Conservation (phyloP, 495 filamentous ascomycete genomes). For the Oleoguttula mirabilis region DNA sequence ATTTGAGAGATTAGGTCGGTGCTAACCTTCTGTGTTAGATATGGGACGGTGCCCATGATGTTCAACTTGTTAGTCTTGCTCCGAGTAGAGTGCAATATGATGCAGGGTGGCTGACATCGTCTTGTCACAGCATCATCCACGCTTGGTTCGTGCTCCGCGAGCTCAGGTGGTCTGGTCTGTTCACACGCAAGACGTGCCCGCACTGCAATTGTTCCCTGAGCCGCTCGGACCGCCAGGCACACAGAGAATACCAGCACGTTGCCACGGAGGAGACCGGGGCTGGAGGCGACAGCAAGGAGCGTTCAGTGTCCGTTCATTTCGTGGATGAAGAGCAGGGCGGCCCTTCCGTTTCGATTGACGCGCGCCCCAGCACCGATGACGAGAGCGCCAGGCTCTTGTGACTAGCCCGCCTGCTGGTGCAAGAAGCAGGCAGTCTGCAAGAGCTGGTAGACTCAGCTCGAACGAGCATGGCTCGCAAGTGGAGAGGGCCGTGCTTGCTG, state of each 20-base stretch:
- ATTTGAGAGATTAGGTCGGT: no score
- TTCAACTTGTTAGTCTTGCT: conserved; percentile 7
- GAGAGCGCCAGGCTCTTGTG: conserved; percentile 13
- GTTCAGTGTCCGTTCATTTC: not conserved
- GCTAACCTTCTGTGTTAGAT: no score
- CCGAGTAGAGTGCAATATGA: not conserved
- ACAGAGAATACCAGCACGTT: not conserved
- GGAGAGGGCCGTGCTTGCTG: not conserved
- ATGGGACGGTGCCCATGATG: conserved; percentile 10
- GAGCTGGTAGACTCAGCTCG: not conserved
- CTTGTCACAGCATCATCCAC: conserved; percentile 8
- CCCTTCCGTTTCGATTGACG: conserved; percentile 1
- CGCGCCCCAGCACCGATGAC: conserved; percentile 13
- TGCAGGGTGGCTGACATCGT: not conserved
- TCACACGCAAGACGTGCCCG: conserved; percentile 7
- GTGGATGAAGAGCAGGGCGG: not conserved
- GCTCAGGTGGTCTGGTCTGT: not conserved
- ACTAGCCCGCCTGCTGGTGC: not conserved
- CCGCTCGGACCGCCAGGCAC: not conserved
- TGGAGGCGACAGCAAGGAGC: conserved; percentile 1
- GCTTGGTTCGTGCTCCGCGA: conserved; percentile 6
- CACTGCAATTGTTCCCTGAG: conserved; percentile 12
- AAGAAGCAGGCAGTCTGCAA: not conserved
- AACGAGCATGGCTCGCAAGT: not conserved
- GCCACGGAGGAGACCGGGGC: not conserved